Percentiles rank a stretch among this genome's conserved stretches.
phyloP scores from a whole-genome alignment of 306 rosid species.

The Vigna unguiculata region DNA sequence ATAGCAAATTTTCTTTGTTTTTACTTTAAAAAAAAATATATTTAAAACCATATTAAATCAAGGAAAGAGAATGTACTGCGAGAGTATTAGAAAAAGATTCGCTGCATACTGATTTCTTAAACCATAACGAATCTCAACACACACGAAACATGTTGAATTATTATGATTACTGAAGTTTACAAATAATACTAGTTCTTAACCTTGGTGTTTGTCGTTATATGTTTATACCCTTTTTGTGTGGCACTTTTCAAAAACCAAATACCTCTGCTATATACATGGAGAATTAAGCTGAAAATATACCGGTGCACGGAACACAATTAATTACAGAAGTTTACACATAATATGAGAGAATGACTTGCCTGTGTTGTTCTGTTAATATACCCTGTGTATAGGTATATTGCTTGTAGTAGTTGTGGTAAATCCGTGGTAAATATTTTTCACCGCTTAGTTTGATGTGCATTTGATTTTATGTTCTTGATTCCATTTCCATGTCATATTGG shows the following conservation, averaged over 20 bases:
- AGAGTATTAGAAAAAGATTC: not conserved
- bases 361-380: slow-evolving; percentile 10
- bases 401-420: slow-evolving; percentile 14
- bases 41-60: not conserved
- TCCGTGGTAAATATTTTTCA: slow-evolving; percentile 11
- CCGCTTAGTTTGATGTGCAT: not conserved
- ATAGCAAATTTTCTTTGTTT: not conserved
- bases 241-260: not conserved
- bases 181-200: slow-evolving; percentile 1
- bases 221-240: slow-evolving; percentile 4
- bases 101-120: not conserved
- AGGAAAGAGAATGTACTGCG: not conserved
- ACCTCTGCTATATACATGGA: not conserved
- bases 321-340: slow-evolving; percentile 8
- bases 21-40: not conserved
- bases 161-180: not conserved
- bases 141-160: not conserved
- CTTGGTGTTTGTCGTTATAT: not conserved
- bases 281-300: slow-evolving; percentile 8
- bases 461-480: slow-evolving; percentile 24
- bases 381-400: not conserved
- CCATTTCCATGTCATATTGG: not conserved
- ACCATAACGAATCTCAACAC: slow-evolving; percentile 33
- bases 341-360: slow-evolving; percentile 29
- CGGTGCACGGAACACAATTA: slow-evolving; percentile 6